A percentile compares a stretch with the other conserved stretches of the same genome.
These are phyloP conservation scores for Mesostigma viride DNA, from an alignment of 139 green algal species.

Conservation along the genomic window DNA sequence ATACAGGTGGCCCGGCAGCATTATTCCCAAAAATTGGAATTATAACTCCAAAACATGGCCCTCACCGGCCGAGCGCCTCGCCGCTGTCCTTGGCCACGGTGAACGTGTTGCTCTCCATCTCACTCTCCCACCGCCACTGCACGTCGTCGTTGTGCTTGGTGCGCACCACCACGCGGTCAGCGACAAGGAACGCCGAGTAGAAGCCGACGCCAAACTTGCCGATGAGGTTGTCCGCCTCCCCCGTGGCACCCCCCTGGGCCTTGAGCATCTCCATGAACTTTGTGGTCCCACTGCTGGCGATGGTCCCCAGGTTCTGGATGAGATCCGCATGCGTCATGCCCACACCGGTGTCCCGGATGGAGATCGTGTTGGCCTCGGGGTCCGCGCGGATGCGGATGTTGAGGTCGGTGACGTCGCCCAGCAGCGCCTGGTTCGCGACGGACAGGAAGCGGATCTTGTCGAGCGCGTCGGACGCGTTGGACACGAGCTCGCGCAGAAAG, in stretches of 20 bases:
- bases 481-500: conserved; percentile 41
- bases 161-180: conserved; percentile 47
- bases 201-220: conserved; percentile 98
- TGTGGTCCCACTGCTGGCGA: conserved; percentile 83
- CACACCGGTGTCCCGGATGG: conserved; percentile 82
- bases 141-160: conserved; percentile 64
- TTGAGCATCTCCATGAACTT: conserved; percentile 96
- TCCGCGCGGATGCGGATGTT: conserved; percentile 82
- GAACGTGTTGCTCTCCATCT: conserved; percentile 71
- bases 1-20: too few species aligned
- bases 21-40: too few species aligned
- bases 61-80: conserved; percentile 4
- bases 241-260: conserved; percentile 27
- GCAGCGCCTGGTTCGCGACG: conserved; percentile 16
- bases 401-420: conserved; percentile 57
- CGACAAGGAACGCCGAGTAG: conserved; percentile 93
- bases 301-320: conserved; percentile 84
- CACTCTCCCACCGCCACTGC: conserved; percentile 84
- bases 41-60: too few species aligned
- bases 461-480: conserved; percentile 86
- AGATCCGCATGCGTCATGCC: conserved; percentile 92
- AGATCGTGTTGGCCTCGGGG: conserved; percentile 66
- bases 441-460: conserved; percentile 84
- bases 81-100: conserved; percentile 43
- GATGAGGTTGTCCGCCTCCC: conserved; percentile 77